Percentiles rank a stretch among this genome's conserved stretches.
These are phyloP conservation scores for Dunaliella sp. DNA, from an alignment of 139 green algal genomes.

Conservation along the genomic window DNA sequence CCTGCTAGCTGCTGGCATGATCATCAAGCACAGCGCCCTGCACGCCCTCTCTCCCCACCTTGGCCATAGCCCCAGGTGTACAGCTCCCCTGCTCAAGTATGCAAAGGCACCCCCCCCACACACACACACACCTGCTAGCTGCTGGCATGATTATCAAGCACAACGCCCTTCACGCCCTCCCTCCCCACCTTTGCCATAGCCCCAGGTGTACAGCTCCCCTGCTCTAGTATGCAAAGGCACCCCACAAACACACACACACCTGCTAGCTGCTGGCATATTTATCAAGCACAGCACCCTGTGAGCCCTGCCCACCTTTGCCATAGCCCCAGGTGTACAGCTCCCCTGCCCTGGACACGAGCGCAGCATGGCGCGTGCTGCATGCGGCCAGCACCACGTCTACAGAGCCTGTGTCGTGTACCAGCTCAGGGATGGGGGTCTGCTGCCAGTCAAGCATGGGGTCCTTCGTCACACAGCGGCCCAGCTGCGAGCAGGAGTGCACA, in stretches of 20 bases:
- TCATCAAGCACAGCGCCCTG: too few species aligned
- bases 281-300: too few species aligned
- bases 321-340: conserved; percentile 68
- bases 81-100: conserved; percentile 60
- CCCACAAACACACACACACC: too few species aligned
- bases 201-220: conserved; percentile 88
- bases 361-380: conserved; percentile 46
- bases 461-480: not conserved
- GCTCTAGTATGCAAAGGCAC: too few species aligned
- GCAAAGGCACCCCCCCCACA: too few species aligned
- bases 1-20: too few species aligned
- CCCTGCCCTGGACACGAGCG: conserved; percentile 52
- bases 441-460: conserved; percentile 37
- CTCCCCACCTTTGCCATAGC: conserved; percentile 61
- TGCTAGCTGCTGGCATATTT: too few species aligned
- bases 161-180: too few species aligned
- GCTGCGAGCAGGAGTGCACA: not conserved
- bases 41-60: conserved; percentile 35
- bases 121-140: too few species aligned
- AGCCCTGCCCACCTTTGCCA: conserved; percentile 26
- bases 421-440: conserved; percentile 38
- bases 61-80: conserved; percentile 93
- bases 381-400: conserved; percentile 60
- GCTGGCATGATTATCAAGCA: too few species aligned
- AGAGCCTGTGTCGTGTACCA: conserved; percentile 47